Evolutionary conservation across 768 basidiomycete genomes (phyloP), one percentile per base, ranked within the genome.

Genomic region (Tylopilus intermedius): DNA sequence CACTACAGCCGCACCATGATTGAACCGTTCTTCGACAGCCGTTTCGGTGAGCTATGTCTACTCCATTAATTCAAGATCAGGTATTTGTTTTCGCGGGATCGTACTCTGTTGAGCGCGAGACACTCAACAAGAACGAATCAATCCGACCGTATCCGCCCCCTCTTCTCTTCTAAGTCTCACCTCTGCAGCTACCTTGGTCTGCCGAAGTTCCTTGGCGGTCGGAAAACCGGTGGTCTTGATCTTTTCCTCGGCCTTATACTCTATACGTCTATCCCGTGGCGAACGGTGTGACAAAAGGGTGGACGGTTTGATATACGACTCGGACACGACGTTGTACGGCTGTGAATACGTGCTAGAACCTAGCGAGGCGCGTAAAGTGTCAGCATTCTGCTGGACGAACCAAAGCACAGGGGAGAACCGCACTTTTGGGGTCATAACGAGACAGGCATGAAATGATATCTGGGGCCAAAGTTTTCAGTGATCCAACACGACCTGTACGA

Each of bases 401-500:
- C 44, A 51, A 30, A 29, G 38, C 63, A 4, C 55, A 45, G 57
- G 61, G 2, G 51, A 62, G 24, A 45, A 45, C 14, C 67, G 55
- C 61, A 88, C 90, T 73, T 71, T 85, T 86, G 11, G 74, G 65
- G 59, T 88, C 82, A 52, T 70, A 71, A 15, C 72, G 69, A 8
- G 79, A 76, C 27, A 85, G 67, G 38, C 71, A 67, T 15, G 75
- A 71, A 24, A 88, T 58, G 44, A 95, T 82, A 51, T 92, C 86
- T 60, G 81, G 81, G 84, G 77, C 45, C 82, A 81, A 62, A 95
- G 78, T 67, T 93, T 94, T 35, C 94, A 94, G 63, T 92, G 86
- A 62, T 93, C 83, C 49, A 94, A 72, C 27, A 95, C 74, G 10
- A 83, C 70, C 60, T 84, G 82, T 21, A 70, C 18, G 18, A 18